Evolutionary conservation across 1,284 basidiomycete species (phyloP).

Genomic region (Apiotrichum laibachii): DNA sequence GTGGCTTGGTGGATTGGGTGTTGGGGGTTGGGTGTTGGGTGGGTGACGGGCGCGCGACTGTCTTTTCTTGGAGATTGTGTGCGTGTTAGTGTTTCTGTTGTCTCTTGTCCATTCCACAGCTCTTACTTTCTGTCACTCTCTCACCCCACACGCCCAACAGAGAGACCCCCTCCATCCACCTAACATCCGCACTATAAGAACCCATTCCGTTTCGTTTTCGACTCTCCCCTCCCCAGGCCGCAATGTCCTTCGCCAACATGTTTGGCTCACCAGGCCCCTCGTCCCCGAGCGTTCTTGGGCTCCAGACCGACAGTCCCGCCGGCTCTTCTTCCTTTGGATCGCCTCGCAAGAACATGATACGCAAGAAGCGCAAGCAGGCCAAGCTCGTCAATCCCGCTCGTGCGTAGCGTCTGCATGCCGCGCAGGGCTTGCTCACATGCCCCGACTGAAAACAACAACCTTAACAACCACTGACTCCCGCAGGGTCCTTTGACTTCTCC

Average conservation of each 20-base stretch:
- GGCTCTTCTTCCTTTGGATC: conserved; percentile 1
- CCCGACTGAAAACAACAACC: neutral
- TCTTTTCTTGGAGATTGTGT: neutral
- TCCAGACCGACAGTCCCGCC: neutral
- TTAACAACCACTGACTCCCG: neutral
- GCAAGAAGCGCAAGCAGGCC: conserved; percentile 12
- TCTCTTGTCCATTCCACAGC: neutral
- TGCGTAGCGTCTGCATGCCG: neutral
- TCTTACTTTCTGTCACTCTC: neutral
- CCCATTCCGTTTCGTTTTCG: neutral
- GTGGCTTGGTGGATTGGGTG: too few species aligned
- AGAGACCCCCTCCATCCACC: neutral
- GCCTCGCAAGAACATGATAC: conserved; percentile 4
- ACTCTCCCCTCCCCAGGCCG: neutral
- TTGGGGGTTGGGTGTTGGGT: neutral
- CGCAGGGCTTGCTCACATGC: neutral
- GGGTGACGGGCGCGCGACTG: neutral
- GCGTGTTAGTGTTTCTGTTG: too few species aligned
- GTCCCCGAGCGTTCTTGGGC: neutral
- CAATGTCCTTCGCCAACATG: neutral
- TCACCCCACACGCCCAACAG: too few species aligned
- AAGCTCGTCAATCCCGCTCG: conserved; percentile 13
- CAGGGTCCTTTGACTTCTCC: conserved; percentile 9
- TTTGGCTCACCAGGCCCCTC: neutral
- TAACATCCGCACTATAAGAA: neutral